Evolutionary conservation across 2,329 filamentous ascomycete genomes (phyloP).

Genomic region (Cladophialophora yegresii): DNA sequence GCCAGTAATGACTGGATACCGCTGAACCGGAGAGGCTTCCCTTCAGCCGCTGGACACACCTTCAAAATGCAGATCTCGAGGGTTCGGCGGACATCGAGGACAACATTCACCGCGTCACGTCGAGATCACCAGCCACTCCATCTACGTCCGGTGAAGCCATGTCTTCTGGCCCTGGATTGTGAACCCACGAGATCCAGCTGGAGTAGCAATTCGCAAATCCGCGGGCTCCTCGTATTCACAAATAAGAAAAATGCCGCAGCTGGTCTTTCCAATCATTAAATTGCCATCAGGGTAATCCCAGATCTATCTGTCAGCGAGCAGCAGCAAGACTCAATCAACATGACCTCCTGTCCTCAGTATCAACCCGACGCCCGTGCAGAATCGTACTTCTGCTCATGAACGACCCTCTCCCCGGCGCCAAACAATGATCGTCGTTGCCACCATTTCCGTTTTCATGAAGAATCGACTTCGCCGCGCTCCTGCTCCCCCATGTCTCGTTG

Average conservation of each 20-base stretch:
- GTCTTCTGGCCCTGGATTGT: neutral
- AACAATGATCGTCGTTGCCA: slow-evolving; percentile 4
- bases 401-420: neutral
- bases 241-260: neutral
- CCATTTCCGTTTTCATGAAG: neutral
- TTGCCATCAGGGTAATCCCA: slow-evolving; percentile 3
- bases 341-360: neutral
- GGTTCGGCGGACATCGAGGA: too few species aligned
- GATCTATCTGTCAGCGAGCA: slow-evolving; percentile 18
- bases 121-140: too few species aligned
- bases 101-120: too few species aligned
- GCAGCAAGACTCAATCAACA: slow-evolving; percentile 13
- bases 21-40: too few species aligned
- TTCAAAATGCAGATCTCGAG: too few species aligned
- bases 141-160: neutral
- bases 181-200: neutral
- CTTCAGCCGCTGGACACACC: too few species aligned
- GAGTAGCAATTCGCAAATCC: neutral
- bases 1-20: too few species aligned
- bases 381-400: slow-evolving; percentile 3
- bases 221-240: neutral
- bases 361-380: slow-evolving; percentile 1
- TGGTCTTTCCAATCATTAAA: neutral
- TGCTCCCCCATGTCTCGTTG: neutral
- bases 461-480: slow-evolving; percentile 10